phyloP scores from a whole-genome alignment of 179 eudicot genomes.

The Beta corolliflora region DNA sequence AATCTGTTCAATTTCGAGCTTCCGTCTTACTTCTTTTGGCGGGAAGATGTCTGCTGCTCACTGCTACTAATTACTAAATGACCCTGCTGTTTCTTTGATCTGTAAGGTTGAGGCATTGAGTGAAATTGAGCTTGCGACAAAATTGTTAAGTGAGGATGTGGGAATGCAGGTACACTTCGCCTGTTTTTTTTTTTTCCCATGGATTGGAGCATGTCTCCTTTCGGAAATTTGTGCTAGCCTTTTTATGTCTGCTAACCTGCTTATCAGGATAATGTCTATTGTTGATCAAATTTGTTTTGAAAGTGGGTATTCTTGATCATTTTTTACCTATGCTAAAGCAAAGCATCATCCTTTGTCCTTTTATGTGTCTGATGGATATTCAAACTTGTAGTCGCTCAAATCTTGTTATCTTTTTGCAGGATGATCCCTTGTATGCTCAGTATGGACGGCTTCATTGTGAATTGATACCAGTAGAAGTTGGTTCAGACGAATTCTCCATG shows the following conservation, averaged over 20 bases:
- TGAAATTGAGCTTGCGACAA: constrained; percentile 92
- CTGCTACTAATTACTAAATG: constrained; percentile 20
- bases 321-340: neutral
- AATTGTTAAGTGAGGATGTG: constrained; percentile 67
- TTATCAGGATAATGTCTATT: neutral
- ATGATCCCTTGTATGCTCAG: constrained; percentile 78
- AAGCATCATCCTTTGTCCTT: constrained; percentile 4
- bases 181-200: too few relatives aligned
- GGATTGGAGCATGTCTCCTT: neutral
- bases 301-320: neutral
- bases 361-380: neutral
- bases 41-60: neutral
- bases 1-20: neutral
- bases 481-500: constrained; percentile 78
- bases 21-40: neutral
- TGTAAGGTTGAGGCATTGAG: constrained; percentile 94
- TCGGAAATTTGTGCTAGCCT: neutral
- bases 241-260: neutral
- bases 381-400: neutral
- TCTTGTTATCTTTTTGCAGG: constrained; percentile 46
- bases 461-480: constrained; percentile 61
- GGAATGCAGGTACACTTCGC: constrained; percentile 58
- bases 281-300: too few relatives aligned
- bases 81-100: constrained; percentile 19
- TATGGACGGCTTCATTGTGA: constrained; percentile 83